Conservation (phyloP, 2,329 filamentous ascomycete genomes). For the Xylaria digitata region DNA sequence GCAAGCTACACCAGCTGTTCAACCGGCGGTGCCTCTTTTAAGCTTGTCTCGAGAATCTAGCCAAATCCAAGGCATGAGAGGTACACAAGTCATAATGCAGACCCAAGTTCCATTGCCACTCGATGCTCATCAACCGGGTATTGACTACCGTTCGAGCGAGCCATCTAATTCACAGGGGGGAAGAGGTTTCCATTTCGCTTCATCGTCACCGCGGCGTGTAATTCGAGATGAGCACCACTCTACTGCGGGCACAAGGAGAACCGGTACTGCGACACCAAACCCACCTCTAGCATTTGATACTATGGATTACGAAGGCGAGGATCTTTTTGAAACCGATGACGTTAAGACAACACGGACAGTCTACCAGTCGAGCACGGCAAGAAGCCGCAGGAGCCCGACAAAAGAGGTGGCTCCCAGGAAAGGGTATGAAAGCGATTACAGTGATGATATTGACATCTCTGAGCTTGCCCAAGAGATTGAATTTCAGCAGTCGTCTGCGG, state of each 20-base stretch:
- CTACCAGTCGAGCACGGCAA: conserved; percentile 32
- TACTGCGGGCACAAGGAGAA: conserved; percentile 25
- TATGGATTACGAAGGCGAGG: conserved; percentile 53
- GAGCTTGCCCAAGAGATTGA: conserved; percentile 64
- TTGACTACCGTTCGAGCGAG: conserved; percentile 28
- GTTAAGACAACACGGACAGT: conserved; percentile 31
- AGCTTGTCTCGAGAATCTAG: conserved; percentile 51
- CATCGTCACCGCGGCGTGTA: conserved; percentile 33
- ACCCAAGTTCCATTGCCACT: conserved; percentile 57
- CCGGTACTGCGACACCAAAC: conserved; percentile 32
- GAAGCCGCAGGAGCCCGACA: conserved; percentile 41
- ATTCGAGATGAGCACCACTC: conserved; percentile 33
- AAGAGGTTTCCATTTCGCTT: conserved; percentile 32
- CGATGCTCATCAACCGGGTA: conserved; percentile 30
- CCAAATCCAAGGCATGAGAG: conserved; percentile 39
- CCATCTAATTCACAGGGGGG: conserved; percentile 36
- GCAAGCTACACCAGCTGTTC: conserved; percentile 58
- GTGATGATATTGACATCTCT: conserved; percentile 64
- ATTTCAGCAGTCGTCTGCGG: conserved; percentile 53
- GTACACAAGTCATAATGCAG: conserved; percentile 63
- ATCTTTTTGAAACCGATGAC: conserved; percentile 45
- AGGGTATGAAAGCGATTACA: conserved; percentile 57
- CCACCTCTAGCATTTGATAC: conserved; percentile 34
- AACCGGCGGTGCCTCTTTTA: conserved; percentile 45
- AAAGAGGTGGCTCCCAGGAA: conserved; percentile 38